Evolutionary conservation across 1,139 yeast species (phyloP).

Genomic region (Kurtzmaniella quercitrusa): DNA sequence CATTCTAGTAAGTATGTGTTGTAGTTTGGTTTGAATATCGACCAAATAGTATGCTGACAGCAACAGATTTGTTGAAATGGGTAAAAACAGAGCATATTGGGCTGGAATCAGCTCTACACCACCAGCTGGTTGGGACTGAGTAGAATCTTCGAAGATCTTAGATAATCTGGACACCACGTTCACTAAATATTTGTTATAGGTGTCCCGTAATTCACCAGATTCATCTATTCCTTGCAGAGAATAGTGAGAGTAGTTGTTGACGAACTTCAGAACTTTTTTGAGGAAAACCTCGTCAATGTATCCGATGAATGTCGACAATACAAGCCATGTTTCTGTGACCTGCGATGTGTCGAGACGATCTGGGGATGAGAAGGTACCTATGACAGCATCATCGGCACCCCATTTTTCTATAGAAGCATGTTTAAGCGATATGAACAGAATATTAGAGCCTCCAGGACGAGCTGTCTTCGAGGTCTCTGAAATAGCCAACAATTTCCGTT

Average conservation of each 20-base stretch:
- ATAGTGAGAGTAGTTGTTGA: conserved; percentile 37
- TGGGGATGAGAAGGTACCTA: conserved; percentile 29
- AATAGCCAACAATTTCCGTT: conserved; percentile 33
- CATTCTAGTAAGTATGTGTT: conserved; percentile 27
- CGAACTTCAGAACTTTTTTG: conserved; percentile 29
- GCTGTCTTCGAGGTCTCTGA: conserved; percentile 29
- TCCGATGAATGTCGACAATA: conserved; percentile 32
- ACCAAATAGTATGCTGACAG: conserved; percentile 36
- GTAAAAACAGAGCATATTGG: conserved; percentile 35
- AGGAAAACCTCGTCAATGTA: conserved; percentile 32
- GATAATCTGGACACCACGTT: conserved; percentile 24
- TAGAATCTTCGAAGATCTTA: conserved; percentile 27
- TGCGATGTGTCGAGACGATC: conserved; percentile 42
- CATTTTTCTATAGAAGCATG: conserved; percentile 15
- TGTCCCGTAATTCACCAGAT: conserved; percentile 25
- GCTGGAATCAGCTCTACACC: conserved; percentile 36
- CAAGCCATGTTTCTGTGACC: conserved; percentile 45
- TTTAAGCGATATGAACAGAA: conserved; percentile 38
- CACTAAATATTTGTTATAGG: conserved; percentile 24
- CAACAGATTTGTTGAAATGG: conserved; percentile 39
- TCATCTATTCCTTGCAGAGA: conserved; percentile 24
- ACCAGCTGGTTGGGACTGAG: conserved; percentile 17
- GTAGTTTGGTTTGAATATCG: conserved; percentile 26
- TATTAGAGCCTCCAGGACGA: conserved; percentile 35
- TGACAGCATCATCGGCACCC: background rate